phyloP scores from a whole-genome alignment of 164 flowering plant genomes.

The Nelumbo lutea region DNA sequence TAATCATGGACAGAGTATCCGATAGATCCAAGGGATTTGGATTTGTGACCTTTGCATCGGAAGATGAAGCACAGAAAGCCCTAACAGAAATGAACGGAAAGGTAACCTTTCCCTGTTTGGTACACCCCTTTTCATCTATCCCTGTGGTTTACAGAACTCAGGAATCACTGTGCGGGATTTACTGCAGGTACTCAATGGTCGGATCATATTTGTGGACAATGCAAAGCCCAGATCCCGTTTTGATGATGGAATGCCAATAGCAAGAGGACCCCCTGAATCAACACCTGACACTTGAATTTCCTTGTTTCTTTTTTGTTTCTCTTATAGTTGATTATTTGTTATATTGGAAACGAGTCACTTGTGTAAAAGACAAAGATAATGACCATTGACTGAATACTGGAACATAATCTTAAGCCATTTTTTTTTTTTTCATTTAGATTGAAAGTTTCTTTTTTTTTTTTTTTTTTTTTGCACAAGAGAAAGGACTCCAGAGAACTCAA shows the following conservation, averaged over 20 bases:
- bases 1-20: slow-evolving; percentile 50
- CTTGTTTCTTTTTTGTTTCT: not conserved
- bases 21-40: slow-evolving; percentile 63
- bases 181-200: slow-evolving; percentile 50
- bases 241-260: slow-evolving; percentile 42
- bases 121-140: not conserved
- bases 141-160: too few species aligned
- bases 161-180: not conserved
- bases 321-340: too few species aligned
- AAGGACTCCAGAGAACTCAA: too few species aligned
- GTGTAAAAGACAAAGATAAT: too few species aligned
- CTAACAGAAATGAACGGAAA: slow-evolving; percentile 57
- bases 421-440: too few species aligned
- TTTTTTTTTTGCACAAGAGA: too few species aligned
- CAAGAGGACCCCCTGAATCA: slow-evolving; percentile 64
- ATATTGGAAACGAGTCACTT: too few species aligned
- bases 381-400: too few species aligned
- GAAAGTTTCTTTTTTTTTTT: too few species aligned
- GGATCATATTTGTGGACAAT: slow-evolving; percentile 51
- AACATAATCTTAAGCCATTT: too few species aligned
- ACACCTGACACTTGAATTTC: slow-evolving; percentile 5
- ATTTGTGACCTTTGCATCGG: slow-evolving; percentile 60
- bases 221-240: slow-evolving; percentile 37
- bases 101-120: slow-evolving; percentile 17
- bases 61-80: slow-evolving; percentile 54